Percentiles rank a stretch among this genome's conserved stretches.
These are phyloP conservation scores for Sugiyamaella qingdaonensis DNA, from an alignment of 805 yeast species.

Conservation along the genomic window DNA sequence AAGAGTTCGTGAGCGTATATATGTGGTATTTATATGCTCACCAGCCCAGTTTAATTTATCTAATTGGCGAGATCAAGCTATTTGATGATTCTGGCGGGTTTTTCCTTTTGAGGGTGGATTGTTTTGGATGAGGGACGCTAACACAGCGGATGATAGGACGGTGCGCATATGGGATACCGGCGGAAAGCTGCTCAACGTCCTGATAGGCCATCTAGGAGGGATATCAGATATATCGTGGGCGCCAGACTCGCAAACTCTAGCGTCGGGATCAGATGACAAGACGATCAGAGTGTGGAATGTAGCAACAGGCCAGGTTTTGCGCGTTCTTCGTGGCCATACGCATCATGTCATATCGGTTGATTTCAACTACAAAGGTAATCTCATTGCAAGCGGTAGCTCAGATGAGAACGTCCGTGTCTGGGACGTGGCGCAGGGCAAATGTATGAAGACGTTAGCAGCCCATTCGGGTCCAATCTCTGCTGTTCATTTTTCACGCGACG, in stretches of 20 bases:
- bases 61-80: too few species aligned
- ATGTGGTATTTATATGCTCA: not conserved
- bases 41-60: conserved; percentile 9
- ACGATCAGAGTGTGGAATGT: conserved; percentile 71
- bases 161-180: conserved; percentile 53
- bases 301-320: conserved; percentile 37
- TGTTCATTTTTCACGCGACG: conserved; percentile 69
- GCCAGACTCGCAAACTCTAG: conserved; percentile 66
- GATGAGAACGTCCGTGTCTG: conserved; percentile 90
- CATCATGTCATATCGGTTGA: conserved; percentile 72
- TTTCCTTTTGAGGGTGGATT: too few species aligned
- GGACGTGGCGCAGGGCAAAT: conserved; percentile 71
- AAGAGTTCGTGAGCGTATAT: too few species aligned
- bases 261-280: conserved; percentile 83
- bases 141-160: conserved; percentile 44
- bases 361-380: conserved; percentile 70
- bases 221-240: conserved; percentile 75
- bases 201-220: conserved; percentile 62
- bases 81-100: too few species aligned
- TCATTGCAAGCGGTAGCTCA: conserved; percentile 75
- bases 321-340: conserved; percentile 68
- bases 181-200: conserved; percentile 35
- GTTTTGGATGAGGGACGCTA: not conserved
- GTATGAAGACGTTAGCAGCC: conserved; percentile 78
- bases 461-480: conserved; percentile 88